Percentiles rank a stretch among this genome's conserved stretches.
phyloP scores from a whole-genome alignment of 2,329 filamentous ascomycete species.

The Aspergillus ibericus region DNA sequence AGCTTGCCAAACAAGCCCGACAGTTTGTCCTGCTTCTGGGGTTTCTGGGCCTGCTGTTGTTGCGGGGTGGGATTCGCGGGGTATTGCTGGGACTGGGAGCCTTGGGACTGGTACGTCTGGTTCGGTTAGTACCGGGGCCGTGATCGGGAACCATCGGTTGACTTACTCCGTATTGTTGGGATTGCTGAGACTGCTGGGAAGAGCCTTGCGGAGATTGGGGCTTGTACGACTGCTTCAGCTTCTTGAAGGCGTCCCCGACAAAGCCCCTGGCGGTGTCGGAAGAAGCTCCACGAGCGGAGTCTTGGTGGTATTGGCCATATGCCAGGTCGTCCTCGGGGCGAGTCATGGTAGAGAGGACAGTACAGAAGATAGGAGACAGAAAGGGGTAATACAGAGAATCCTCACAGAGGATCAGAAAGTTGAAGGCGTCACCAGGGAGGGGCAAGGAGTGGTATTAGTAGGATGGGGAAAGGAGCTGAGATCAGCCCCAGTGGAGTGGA shows the following conservation, averaged over 20 bases:
- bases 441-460: neutral
- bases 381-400: neutral
- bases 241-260: constrained; percentile 54
- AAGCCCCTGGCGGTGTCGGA: constrained; percentile 51
- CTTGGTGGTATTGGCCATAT: constrained; percentile 53
- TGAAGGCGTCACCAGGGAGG: neutral
- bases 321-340: constrained; percentile 54
- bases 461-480: neutral
- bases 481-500: neutral
- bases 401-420: neutral
- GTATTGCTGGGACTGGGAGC: constrained; percentile 26
- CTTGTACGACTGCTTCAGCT: constrained; percentile 45
- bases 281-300: constrained; percentile 32
- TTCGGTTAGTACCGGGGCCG: neutral
- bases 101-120: constrained; percentile 4
- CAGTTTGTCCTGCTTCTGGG: constrained; percentile 36
- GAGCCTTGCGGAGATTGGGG: constrained; percentile 18
- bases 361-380: neutral
- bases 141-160: neutral
- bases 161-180: neutral
- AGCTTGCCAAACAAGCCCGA: constrained; percentile 57
- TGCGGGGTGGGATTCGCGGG: constrained; percentile 23
- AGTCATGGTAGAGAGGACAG: constrained; percentile 30
- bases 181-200: constrained; percentile 2
- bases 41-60: constrained; percentile 25